phyloP scores from a whole-genome alignment of 495 filamentous ascomycete species.

The Rostrohypoxylon terebratum region DNA sequence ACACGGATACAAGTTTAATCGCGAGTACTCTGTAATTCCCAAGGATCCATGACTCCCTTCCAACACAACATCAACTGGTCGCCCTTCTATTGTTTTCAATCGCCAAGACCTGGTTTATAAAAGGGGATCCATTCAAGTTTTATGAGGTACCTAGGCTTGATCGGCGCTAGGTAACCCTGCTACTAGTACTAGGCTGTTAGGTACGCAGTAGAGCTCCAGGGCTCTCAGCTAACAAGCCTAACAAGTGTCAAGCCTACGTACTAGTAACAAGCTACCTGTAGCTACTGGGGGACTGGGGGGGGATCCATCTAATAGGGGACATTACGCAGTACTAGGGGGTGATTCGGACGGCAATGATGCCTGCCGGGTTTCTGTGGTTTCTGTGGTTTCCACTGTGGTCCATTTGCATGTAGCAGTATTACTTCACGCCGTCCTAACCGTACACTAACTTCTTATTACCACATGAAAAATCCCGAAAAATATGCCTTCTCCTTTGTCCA shows the following conservation, averaged over 20 bases:
- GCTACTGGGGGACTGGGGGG: neutral
- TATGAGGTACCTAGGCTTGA: slow-evolving; percentile 3
- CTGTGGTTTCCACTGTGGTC: neutral
- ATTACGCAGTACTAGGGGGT: slow-evolving; percentile 17
- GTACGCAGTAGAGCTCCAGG: neutral
- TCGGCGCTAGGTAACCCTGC: neutral
- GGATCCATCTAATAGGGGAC: neutral
- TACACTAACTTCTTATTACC: slow-evolving; percentile 23
- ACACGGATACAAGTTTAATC: slow-evolving; percentile 30
- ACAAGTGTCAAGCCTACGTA: too few species aligned
- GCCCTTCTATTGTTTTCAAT: slow-evolving; percentile 12
- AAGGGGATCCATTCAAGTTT: slow-evolving; percentile 11
- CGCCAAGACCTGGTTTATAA: slow-evolving; percentile 26
- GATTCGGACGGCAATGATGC: slow-evolving; percentile 14
- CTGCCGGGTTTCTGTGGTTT: neutral
- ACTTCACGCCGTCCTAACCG: slow-evolving; percentile 8
- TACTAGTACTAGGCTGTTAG: too few species aligned
- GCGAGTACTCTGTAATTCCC: slow-evolving; percentile 14
- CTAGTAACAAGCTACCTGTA: too few species aligned
- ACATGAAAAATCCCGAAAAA: slow-evolving; percentile 27
- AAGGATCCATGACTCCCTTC: slow-evolving; percentile 6
- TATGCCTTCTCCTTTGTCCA: slow-evolving; percentile 48
- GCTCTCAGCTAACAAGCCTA: too few species aligned
- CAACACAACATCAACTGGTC: slow-evolving; percentile 6
- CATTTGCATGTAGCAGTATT: slow-evolving; percentile 17